Percentiles rank a stretch among this genome's conserved stretches.
These are phyloP conservation scores for Pascua sp. DNA, from an alignment of 1,284 basidiomycete genomes.

Conservation along the genomic window DNA sequence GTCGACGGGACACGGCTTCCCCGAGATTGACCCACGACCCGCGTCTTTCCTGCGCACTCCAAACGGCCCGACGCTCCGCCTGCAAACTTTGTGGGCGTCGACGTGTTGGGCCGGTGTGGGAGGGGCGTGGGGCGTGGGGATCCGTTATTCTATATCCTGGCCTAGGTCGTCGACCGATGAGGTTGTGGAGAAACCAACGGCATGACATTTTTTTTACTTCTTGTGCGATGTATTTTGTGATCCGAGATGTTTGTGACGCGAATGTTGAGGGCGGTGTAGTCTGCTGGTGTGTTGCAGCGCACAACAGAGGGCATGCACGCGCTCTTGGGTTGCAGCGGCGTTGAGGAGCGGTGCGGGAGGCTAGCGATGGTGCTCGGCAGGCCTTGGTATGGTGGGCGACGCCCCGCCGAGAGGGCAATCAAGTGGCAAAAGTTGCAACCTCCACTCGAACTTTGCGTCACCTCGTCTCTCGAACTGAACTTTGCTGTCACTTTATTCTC, in stretches of 20 bases:
- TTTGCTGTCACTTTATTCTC: no score
- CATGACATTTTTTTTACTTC: slow-evolving; percentile 12
- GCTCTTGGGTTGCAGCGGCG: no score
- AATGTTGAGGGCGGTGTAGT: background rate
- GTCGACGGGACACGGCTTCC: slow-evolving; percentile 30
- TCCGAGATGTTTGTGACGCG: background rate
- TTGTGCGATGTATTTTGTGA: background rate
- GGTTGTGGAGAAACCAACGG: slow-evolving; percentile 31
- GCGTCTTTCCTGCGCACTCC: slow-evolving; percentile 3
- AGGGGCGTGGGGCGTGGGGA: background rate
- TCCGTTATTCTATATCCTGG: slow-evolving; percentile 31
- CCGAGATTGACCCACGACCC: slow-evolving; percentile 12
- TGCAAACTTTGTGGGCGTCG: slow-evolving; percentile 10
- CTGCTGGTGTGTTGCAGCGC: no score
- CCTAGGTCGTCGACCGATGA: slow-evolving; percentile 27
- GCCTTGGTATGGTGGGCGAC: no score
- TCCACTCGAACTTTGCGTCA: no score
- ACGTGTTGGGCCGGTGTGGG: slow-evolving; percentile 12
- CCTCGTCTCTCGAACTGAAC: no score
- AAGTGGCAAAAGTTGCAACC: no score
- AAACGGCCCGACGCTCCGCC: slow-evolving; percentile 11
- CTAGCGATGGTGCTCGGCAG: no score
- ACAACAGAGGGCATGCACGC: no score
- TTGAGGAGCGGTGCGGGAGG: no score
- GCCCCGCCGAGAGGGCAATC: no score